Evolutionary conservation across 2,329 filamentous ascomycete genomes (phyloP).

Genomic region (Fusarium ambrosium): DNA sequence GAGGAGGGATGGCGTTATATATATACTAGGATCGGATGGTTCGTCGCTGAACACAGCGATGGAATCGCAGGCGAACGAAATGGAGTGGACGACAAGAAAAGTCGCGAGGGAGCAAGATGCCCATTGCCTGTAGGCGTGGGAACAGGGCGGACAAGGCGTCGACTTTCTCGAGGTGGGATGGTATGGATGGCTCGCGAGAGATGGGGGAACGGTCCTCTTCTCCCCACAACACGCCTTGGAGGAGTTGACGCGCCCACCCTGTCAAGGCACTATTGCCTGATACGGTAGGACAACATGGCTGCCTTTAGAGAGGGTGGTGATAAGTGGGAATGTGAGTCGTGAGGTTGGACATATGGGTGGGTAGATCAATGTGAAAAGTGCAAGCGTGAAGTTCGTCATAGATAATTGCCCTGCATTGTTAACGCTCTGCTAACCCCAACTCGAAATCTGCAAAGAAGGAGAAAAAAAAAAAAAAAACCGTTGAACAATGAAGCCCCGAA

Average conservation of each 20-base stretch:
- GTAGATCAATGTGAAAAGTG: neutral
- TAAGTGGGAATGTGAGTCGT: neutral
- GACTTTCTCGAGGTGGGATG: constrained; percentile 31
- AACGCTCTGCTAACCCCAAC: neutral
- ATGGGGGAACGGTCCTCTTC: constrained; percentile 14
- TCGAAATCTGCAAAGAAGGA: neutral
- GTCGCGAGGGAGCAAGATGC: constrained; percentile 35
- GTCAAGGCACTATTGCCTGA: constrained; percentile 35
- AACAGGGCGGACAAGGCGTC: constrained; percentile 46
- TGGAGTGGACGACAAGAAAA: constrained; percentile 44
- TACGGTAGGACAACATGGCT: constrained; percentile 30
- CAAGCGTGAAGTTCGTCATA: neutral
- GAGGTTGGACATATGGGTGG: neutral
- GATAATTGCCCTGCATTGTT: neutral
- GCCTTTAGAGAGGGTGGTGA: constrained; percentile 13
- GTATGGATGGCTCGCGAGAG: constrained; percentile 23
- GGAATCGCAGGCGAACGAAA: constrained; percentile 42
- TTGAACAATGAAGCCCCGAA: constrained; percentile 4
- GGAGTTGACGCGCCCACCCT: constrained; percentile 37
- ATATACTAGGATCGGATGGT: constrained; percentile 26
- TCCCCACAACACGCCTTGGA: constrained; percentile 40
- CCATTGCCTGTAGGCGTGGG: constrained; percentile 30
- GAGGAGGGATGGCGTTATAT: constrained; percentile 31
- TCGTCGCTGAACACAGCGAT: constrained; percentile 3
- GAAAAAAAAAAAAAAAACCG: neutral